Percentiles rank a stretch among this genome's conserved stretches.
Evolutionary conservation across 495 filamentous ascomycete species (phyloP).

Genomic region (Filosporella fistucella): DNA sequence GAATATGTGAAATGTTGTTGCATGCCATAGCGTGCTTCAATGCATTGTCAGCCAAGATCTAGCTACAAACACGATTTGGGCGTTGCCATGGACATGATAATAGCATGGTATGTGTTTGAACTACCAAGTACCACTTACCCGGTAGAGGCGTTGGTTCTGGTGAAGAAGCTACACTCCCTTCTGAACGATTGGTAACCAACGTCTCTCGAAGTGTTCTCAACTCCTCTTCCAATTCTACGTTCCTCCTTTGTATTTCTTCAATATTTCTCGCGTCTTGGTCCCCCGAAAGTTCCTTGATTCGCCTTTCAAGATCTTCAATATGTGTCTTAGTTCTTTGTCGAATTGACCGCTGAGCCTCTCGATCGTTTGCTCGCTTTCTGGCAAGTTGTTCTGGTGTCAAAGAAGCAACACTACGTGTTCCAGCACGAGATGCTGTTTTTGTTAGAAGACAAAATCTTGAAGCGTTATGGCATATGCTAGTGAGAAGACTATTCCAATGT

Average conservation of each 20-base stretch:
- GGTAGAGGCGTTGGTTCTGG: background rate
- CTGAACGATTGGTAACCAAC: background rate
- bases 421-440: slow-evolving; percentile 26
- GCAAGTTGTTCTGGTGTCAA: slow-evolving; percentile 68
- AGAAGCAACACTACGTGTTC: slow-evolving; percentile 64
- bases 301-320: slow-evolving; percentile 70
- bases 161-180: background rate
- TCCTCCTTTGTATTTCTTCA: slow-evolving; percentile 13
- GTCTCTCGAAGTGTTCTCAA: slow-evolving; percentile 8
- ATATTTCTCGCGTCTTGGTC: slow-evolving; percentile 6
- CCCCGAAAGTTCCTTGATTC: slow-evolving; percentile 58
- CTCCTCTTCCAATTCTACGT: slow-evolving; percentile 16
- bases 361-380: slow-evolving; percentile 83
- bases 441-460: too few relatives aligned
- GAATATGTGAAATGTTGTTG: background rate
- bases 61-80: too few relatives aligned
- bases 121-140: background rate
- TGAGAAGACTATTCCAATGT: too few relatives aligned
- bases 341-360: slow-evolving; percentile 84
- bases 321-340: slow-evolving; percentile 76
- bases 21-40: background rate
- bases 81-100: too few relatives aligned
- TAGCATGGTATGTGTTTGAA: too few relatives aligned
- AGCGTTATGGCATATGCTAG: too few relatives aligned
- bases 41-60: too few relatives aligned